A percentile compares a stretch with the other conserved stretches of the same genome.
Conservation (phyloP, 192 early-diverging fungal species). For the Entomortierella chlamydospora region DNA sequence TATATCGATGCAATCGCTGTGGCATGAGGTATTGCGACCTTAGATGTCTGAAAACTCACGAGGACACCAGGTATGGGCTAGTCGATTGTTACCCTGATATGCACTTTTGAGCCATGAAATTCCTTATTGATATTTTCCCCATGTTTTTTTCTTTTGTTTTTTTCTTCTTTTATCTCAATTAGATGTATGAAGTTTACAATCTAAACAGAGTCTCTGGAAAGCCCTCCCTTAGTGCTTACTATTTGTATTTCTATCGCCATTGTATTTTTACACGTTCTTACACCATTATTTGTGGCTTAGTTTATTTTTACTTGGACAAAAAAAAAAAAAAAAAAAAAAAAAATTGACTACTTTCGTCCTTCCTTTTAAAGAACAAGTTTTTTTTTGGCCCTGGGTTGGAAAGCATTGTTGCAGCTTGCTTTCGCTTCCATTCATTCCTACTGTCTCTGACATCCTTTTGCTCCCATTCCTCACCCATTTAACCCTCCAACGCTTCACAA, state of each 20-base stretch:
- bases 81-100: background rate
- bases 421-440: background rate
- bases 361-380: background rate
- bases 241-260: background rate
- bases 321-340: slow-evolving; percentile 10
- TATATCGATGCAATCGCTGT: slow-evolving; percentile 70
- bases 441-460: background rate
- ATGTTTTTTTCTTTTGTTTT: background rate
- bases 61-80: slow-evolving; percentile 66
- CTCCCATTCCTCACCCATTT: background rate
- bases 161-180: too few relatives aligned
- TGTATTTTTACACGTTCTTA: background rate
- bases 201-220: background rate
- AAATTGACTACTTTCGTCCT: background rate
- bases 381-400: background rate
- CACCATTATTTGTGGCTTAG: slow-evolving; percentile 8
- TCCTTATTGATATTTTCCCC: background rate
- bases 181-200: slow-evolving; percentile 57
- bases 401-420: background rate
- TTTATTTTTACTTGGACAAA: slow-evolving; percentile 28
- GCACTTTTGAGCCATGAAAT: background rate
- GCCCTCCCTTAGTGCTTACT: background rate
- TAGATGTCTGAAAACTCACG: slow-evolving; percentile 66
- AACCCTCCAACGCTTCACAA: slow-evolving; percentile 7
- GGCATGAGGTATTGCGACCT: slow-evolving; percentile 76